Evolutionary conservation across 73 alveolate species (phyloP).

Genomic region (Symbiodinium natans): DNA sequence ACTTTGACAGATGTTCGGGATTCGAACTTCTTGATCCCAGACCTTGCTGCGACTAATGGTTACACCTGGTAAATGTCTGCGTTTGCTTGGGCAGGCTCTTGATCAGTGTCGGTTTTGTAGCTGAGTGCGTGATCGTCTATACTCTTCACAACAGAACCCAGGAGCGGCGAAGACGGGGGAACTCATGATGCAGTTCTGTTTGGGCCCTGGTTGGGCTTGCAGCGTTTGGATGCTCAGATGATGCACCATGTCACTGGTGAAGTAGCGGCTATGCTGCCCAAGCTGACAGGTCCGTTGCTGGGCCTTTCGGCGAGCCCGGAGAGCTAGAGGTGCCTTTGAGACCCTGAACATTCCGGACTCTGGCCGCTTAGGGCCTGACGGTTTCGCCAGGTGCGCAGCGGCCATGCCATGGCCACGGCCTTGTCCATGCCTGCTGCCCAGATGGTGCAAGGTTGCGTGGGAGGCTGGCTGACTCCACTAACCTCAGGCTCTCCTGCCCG

Average conservation of each 20-base stretch:
- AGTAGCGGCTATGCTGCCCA: not conserved
- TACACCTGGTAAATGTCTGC: too few species aligned
- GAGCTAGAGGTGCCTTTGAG: not conserved
- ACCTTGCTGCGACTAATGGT: too few species aligned
- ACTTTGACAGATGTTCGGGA: too few species aligned
- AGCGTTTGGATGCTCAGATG: too few species aligned
- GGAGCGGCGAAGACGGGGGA: slow-evolving; percentile 16
- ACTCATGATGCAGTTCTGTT: slow-evolving; percentile 27
- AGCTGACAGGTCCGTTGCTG: not conserved
- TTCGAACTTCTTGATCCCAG: too few species aligned
- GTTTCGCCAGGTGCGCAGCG: slow-evolving; percentile 17
- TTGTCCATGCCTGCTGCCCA: not conserved
- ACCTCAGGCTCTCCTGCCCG: too few species aligned
- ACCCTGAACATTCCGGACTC: not conserved
- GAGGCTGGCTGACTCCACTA: too few species aligned
- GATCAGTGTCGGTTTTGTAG: too few species aligned
- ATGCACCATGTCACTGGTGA: not conserved
- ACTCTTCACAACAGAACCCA: too few species aligned
- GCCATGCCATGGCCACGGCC: not conserved
- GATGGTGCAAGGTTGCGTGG: too few species aligned
- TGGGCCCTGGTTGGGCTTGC: not conserved
- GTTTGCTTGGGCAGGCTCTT: too few species aligned
- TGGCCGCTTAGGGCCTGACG: not conserved
- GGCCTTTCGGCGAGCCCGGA: not conserved
- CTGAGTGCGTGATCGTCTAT: too few species aligned